phyloP scores from a whole-genome alignment of 2,329 filamentous ascomycete genomes.

The Venturia carpophila region DNA sequence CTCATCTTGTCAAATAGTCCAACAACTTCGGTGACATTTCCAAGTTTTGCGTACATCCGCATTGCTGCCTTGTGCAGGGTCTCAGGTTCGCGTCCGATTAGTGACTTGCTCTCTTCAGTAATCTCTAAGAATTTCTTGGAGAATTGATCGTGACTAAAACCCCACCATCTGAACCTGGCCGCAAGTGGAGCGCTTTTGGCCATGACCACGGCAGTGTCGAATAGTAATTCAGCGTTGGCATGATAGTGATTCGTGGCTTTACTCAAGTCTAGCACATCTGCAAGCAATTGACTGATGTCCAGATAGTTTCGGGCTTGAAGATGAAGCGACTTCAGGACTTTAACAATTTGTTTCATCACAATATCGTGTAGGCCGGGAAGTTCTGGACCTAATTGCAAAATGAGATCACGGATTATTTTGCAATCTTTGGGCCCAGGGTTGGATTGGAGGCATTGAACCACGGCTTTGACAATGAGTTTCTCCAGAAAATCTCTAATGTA shows the following conservation, averaged over 20 bases:
- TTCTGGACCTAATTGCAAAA: background rate
- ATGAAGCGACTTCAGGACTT: background rate
- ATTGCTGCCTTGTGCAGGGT: background rate
- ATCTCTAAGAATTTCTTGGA: background rate
- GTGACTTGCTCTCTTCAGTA: background rate
- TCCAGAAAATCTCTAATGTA: background rate
- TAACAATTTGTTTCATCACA: background rate
- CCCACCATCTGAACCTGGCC: background rate
- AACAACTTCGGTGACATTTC: slow-evolving; percentile 29
- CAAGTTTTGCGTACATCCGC: slow-evolving; percentile 28
- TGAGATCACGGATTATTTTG: background rate
- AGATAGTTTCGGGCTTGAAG: slow-evolving; percentile 5
- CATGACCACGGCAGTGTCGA: slow-evolving; percentile 4
- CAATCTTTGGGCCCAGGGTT: background rate
- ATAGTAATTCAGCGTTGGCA: background rate
- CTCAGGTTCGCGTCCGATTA: background rate
- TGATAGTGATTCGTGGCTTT: background rate
- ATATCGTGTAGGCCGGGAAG: background rate
- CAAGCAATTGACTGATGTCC: background rate
- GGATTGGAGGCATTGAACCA: background rate
- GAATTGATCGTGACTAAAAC: background rate
- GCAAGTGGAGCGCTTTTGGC: slow-evolving; percentile 6
- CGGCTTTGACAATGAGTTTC: slow-evolving; percentile 8
- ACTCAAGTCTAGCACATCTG: background rate
- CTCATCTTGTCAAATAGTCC: slow-evolving; percentile 28